Evolutionary conservation across 2,329 filamentous ascomycete species (phyloP).

Genomic region (Raffaelea albimanens): DNA sequence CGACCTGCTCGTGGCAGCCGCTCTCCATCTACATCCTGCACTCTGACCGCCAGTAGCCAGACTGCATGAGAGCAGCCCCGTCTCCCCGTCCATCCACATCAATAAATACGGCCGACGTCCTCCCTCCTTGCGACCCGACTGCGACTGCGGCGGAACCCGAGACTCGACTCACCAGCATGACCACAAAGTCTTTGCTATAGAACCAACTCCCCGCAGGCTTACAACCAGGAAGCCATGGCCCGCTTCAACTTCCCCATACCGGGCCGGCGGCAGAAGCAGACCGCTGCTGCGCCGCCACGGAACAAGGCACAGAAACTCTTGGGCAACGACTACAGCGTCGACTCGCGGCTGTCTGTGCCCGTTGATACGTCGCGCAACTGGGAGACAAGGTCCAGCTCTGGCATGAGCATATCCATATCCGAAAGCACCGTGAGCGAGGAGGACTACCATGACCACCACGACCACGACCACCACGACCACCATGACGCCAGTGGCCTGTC

Average conservation of each 20-base stretch:
- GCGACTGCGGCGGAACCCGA: too few relatives aligned
- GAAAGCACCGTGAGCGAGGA: constrained; percentile 29
- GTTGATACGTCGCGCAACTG: constrained; percentile 19
- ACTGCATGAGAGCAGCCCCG: too few relatives aligned
- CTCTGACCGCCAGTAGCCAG: too few relatives aligned
- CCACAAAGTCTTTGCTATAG: too few relatives aligned
- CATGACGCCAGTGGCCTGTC: not conserved
- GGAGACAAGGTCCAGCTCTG: constrained; percentile 33
- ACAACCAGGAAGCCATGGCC: constrained; percentile 12
- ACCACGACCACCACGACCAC: too few relatives aligned
- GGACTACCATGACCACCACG: constrained; percentile 13
- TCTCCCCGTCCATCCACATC: too few relatives aligned
- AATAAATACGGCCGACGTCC: not conserved
- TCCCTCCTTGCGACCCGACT: not conserved
- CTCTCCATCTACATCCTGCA: too few relatives aligned
- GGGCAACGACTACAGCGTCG: constrained; percentile 35
- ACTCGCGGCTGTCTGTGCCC: constrained; percentile 18
- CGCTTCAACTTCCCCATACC: constrained; percentile 41
- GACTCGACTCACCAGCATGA: too few relatives aligned
- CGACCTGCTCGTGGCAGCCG: too few relatives aligned
- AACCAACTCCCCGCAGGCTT: not conserved
- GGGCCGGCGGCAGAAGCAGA: constrained; percentile 33
- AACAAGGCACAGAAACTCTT: constrained; percentile 44
- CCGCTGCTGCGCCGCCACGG: constrained; percentile 26
- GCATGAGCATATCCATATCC: constrained; percentile 28